Evolutionary conservation across 169 alveolate species (phyloP).

Genomic region (Plasmodium vivax): DNA sequence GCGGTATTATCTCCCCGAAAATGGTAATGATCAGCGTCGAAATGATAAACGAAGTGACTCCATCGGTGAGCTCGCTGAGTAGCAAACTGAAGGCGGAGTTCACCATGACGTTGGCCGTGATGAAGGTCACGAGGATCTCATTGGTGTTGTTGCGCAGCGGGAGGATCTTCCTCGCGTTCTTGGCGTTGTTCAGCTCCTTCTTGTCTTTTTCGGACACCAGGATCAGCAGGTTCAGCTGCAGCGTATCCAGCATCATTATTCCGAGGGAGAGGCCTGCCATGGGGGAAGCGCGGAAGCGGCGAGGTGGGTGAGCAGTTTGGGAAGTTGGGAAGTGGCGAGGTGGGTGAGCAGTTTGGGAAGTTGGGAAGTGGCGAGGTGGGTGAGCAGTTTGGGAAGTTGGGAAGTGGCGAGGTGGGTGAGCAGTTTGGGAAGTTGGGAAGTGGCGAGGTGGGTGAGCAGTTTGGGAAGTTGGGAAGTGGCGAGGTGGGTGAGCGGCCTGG

Average conservation of each 20-base stretch:
- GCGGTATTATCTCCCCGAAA: slow-evolving; percentile 92
- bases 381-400: too few species aligned
- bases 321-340: too few species aligned
- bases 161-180: slow-evolving; percentile 86
- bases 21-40: slow-evolving; percentile 87
- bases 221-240: slow-evolving; percentile 87
- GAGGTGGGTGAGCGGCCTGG: background rate
- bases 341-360: too few species aligned
- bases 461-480: too few species aligned
- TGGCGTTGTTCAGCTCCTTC: slow-evolving; percentile 81
- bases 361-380: too few species aligned
- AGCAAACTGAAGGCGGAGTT: slow-evolving; percentile 89
- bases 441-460: too few species aligned
- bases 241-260: slow-evolving; percentile 88
- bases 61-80: slow-evolving; percentile 87
- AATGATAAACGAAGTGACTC: slow-evolving; percentile 85
- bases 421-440: too few species aligned
- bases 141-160: slow-evolving; percentile 90
- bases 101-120: slow-evolving; percentile 90
- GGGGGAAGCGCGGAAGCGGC: slow-evolving; percentile 85
- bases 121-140: slow-evolving; percentile 87
- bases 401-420: too few species aligned
- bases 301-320: too few species aligned
- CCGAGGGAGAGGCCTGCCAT: slow-evolving; percentile 91
- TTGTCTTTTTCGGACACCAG: slow-evolving; percentile 81